phyloP scores from a whole-genome alignment of 2,329 filamentous ascomycete species.

The Penicillium sp. region DNA sequence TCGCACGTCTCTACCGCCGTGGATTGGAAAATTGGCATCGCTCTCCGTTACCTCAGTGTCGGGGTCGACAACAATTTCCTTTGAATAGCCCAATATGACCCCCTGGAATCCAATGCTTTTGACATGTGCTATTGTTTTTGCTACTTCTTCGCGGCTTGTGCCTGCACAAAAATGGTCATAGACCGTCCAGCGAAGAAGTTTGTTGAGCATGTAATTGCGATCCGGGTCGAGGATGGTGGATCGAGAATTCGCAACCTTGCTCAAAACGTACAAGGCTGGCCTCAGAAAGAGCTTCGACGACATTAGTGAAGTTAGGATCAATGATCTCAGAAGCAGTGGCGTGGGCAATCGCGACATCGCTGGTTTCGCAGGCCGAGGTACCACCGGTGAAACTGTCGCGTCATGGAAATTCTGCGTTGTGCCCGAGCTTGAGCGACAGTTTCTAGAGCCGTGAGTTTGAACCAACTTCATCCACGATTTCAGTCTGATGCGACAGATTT shows the following conservation, averaged over 20 bases:
- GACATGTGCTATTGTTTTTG: slow-evolving; percentile 57
- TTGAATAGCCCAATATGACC: slow-evolving; percentile 77
- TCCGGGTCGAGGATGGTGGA: slow-evolving; percentile 66
- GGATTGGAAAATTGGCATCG: slow-evolving; percentile 6
- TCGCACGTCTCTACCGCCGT: slow-evolving; percentile 16
- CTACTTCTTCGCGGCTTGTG: slow-evolving; percentile 63
- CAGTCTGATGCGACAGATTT: no score
- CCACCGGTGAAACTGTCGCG: slow-evolving; percentile 1
- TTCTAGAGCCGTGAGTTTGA: no score
- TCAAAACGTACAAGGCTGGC: slow-evolving; percentile 64
- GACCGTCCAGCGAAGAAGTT: slow-evolving; percentile 71
- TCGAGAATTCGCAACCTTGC: slow-evolving; percentile 62
- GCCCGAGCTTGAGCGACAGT: slow-evolving; percentile 1
- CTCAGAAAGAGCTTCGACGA: slow-evolving; percentile 51
- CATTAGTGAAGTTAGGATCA: slow-evolving; percentile 19
- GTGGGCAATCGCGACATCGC: slow-evolving; percentile 18
- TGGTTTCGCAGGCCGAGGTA: slow-evolving; percentile 8
- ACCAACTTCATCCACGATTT: no score
- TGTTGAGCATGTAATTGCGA: slow-evolving; percentile 63
- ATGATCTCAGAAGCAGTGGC: slow-evolving; percentile 10
- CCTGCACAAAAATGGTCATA: slow-evolving; percentile 91
- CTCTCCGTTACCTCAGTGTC: slow-evolving; percentile 22
- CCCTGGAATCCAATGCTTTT: slow-evolving; percentile 73
- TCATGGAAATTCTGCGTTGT: slow-evolving; percentile 14
- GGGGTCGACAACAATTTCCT: slow-evolving; percentile 67